Base-by-base conservation (phyloP, 176 grass and related monocot genomes). In the Poa pratensis region DNA sequence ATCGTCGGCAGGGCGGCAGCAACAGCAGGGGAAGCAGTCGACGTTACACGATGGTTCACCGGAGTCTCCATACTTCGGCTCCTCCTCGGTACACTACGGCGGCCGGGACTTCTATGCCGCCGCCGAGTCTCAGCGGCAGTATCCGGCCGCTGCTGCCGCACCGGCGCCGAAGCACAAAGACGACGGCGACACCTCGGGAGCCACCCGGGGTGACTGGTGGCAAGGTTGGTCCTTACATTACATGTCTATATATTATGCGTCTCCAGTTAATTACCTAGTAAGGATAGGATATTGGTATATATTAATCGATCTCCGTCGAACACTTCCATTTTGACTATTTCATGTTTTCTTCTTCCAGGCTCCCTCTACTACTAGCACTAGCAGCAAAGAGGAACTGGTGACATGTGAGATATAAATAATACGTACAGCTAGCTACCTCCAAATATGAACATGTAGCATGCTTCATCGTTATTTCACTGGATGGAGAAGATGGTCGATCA, bases 361-460 rank as follows among this genome's bases (percentile, higher is more conserved):
- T 80, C 77, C 59, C 77, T 80, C 77, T 80, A 80, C 77, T 80
- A 80, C 77, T 80, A 80, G 77, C 77, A 80, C 15, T 78, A 45
- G 14, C 13, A 43, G 76, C n/a, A 24, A 78, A 61, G 20, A 27
- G 43, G 17, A 27, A 50, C 43, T 28, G 43, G 13, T 73, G 43
- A 9, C 14, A 32, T 26, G 26, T 75, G 46, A 51, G 24, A 75
- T 52, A 75, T 75, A 75, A 75, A 75, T 75, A 75, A 75, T 30
- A 75, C 26, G 24, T 52, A 75, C 45, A 75, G 46, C 72, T 52
- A 52, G 72, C 72, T 75, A 52, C 46, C 42, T 9, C 46, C 10
- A 19, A 75, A 30, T 75, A 75, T 18, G 62, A 52, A 52, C 28
- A 32, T 65, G 27, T 18, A 30, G 24, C 46, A 52, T 52, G 72